Evolutionary conservation across 257 asterid genomes (phyloP).

Genomic region (Gardenia jasminoides): DNA sequence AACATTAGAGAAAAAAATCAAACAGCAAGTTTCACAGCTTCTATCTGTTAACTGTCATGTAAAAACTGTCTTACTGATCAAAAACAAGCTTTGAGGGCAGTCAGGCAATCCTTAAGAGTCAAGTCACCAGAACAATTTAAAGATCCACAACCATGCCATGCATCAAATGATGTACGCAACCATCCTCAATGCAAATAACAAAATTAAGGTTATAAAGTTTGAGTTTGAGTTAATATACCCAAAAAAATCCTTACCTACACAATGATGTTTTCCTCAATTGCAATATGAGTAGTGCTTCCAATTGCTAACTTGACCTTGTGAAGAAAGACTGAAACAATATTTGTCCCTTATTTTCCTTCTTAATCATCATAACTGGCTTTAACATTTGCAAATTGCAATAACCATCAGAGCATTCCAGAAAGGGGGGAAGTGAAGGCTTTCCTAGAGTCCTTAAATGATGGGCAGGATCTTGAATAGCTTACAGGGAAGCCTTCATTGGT

Average conservation of each 20-base stretch:
- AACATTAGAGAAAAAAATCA: background rate
- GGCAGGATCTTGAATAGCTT: background rate
- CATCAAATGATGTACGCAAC: background rate
- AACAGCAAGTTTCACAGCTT: background rate
- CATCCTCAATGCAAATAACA: background rate
- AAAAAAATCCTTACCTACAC: too few relatives aligned
- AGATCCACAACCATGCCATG: background rate
- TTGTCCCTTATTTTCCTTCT: background rate
- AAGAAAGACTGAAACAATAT: background rate
- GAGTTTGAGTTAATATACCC: too few relatives aligned
- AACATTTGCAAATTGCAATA: background rate
- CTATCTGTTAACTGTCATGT: background rate
- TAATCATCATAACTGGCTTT: background rate
- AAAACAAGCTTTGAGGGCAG: background rate
- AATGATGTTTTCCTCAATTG: too few relatives aligned
- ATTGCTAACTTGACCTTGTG: too few relatives aligned
- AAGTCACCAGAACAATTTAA: background rate
- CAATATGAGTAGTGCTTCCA: too few relatives aligned
- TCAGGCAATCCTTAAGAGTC: background rate
- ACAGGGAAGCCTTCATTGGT: background rate
- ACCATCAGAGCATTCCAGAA: too few relatives aligned
- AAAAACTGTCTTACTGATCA: background rate
- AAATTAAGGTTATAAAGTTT: background rate
- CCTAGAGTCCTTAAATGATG: background rate
- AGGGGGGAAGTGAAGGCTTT: background rate